Evolutionary conservation across 2,329 filamentous ascomycete species (phyloP).

Genomic region (Alternaria triticimaculans): DNA sequence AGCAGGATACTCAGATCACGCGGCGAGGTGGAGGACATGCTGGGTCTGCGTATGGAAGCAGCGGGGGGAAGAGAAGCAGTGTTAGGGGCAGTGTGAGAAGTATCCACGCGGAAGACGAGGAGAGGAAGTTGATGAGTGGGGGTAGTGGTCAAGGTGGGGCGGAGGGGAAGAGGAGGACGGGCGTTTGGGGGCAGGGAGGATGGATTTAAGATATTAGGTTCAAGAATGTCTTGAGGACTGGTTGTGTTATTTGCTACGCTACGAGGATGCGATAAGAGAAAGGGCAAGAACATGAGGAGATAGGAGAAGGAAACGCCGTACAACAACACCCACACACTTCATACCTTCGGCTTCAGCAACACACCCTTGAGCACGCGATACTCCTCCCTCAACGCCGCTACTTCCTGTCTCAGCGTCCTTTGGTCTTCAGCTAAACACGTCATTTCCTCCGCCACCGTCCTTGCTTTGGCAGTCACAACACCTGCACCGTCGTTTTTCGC

Average conservation of each 20-base stretch:
- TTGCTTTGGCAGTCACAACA: not conserved
- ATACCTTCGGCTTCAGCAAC: constrained; percentile 16
- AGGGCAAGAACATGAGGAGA: not conserved
- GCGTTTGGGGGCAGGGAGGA: not conserved
- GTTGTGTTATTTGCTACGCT: not conserved
- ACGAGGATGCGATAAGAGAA: not conserved
- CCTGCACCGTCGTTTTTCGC: not conserved
- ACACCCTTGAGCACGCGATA: constrained; percentile 21
- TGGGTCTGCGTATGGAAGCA: not conserved
- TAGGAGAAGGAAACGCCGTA: not conserved
- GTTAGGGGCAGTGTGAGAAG: not conserved
- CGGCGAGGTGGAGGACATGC: constrained; percentile 5
- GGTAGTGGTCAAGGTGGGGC: not conserved
- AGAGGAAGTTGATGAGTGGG: not conserved
- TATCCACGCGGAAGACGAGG: not conserved
- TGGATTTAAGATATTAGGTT: not conserved
- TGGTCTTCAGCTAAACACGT: constrained; percentile 15
- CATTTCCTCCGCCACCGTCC: not conserved
- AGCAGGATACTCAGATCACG: constrained; percentile 20
- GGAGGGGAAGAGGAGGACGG: constrained; percentile 7
- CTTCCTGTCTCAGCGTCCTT: constrained; percentile 17
- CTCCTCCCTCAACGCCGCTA: constrained; percentile 26
- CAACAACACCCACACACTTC: not conserved
- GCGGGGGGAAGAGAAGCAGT: not conserved
- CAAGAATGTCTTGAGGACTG: not conserved